These are phyloP conservation scores for Cryptococcus sp. DNA, from an alignment of 1,284 basidiomycete genomes.

Conservation along the genomic window DNA sequence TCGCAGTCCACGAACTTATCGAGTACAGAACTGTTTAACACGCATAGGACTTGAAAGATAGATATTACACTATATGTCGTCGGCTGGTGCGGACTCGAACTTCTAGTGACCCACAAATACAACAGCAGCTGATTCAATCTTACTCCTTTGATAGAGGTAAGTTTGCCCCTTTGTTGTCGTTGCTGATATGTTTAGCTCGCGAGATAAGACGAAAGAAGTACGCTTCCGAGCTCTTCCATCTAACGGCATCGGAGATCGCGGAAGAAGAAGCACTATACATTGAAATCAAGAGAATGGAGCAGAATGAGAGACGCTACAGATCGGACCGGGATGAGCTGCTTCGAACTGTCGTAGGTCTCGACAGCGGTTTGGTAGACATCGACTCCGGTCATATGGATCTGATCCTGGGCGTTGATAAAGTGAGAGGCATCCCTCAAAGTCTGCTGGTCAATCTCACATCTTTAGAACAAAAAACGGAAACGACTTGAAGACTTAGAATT, in stretches of 20 bases:
- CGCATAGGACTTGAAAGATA: slow-evolving; percentile 83
- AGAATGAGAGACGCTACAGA: slow-evolving; percentile 82
- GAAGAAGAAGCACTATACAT: slow-evolving; percentile 96
- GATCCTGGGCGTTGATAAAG: slow-evolving; percentile 48
- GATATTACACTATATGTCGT: slow-evolving; percentile 90
- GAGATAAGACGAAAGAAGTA: slow-evolving; percentile 88
- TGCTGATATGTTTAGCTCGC: slow-evolving; percentile 57
- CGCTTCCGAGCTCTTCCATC: slow-evolving; percentile 73
- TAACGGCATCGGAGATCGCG: slow-evolving; percentile 81
- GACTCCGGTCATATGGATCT: slow-evolving; percentile 36
- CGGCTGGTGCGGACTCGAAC: slow-evolving; percentile 79
- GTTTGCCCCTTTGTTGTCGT: slow-evolving; percentile 6
- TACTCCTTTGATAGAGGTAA: slow-evolving; percentile 80
- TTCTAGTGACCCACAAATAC: slow-evolving; percentile 67
- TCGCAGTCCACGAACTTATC: neutral
- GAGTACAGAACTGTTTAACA: neutral
- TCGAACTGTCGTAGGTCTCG: slow-evolving; percentile 73
- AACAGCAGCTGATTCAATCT: slow-evolving; percentile 62
- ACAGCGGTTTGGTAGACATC: slow-evolving; percentile 69
- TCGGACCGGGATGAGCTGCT: slow-evolving; percentile 87
- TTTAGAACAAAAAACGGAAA: slow-evolving; percentile 44
- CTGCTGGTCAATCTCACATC: neutral
- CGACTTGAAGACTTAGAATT: slow-evolving; percentile 32
- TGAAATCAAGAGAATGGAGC: slow-evolving; percentile 89
- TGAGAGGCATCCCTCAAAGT: slow-evolving; percentile 16